These are phyloP conservation scores for Tephrocybe sp. DNA, from an alignment of 768 basidiomycete genomes.

Conservation along the genomic window DNA sequence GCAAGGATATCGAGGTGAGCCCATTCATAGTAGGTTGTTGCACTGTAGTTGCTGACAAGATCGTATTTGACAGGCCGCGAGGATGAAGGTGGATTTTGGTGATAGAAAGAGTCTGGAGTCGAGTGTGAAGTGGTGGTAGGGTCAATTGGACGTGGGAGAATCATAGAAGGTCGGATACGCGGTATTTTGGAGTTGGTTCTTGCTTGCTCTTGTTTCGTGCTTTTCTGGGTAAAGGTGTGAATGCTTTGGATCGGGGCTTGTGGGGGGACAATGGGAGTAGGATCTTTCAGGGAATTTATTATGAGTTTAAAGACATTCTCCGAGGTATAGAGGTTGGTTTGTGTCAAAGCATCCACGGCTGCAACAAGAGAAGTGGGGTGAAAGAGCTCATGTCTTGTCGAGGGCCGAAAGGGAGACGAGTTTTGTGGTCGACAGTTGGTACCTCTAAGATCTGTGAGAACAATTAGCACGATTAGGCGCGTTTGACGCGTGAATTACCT, in stretches of 20 bases:
- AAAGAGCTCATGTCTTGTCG: constrained; percentile 31
- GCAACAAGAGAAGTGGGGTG: constrained; percentile 40
- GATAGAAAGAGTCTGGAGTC: constrained; percentile 17
- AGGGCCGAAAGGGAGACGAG: constrained; percentile 23
- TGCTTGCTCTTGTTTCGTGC: no score
- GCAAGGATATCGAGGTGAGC: constrained; percentile 2
- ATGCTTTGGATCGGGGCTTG: no score
- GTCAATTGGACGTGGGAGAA: no score
- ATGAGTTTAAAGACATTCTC: constrained; percentile 21
- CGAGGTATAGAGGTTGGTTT: constrained; percentile 18
- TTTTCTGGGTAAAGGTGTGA: no score
- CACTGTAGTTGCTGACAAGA: constrained; percentile 11
- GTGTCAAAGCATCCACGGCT: constrained; percentile 29
- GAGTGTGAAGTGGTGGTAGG: constrained; percentile 4
- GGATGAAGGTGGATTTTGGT: background rate
- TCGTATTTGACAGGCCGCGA: constrained; percentile 9
- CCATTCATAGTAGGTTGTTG: constrained; percentile 16
- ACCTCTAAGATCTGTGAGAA: constrained; percentile 45
- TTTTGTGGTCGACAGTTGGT: constrained; percentile 37
- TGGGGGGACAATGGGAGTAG: background rate
- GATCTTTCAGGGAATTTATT: constrained; percentile 20
- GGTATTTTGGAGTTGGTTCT: no score
- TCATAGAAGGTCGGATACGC: no score
- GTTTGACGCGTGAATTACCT: constrained; percentile 40
- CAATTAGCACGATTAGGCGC: constrained; percentile 10